Evolutionary conservation across 176 grass and related monocot genomes (phyloP), one percentile per base, ranked within the genome.

Genomic region (Zoysia pacifica): DNA sequence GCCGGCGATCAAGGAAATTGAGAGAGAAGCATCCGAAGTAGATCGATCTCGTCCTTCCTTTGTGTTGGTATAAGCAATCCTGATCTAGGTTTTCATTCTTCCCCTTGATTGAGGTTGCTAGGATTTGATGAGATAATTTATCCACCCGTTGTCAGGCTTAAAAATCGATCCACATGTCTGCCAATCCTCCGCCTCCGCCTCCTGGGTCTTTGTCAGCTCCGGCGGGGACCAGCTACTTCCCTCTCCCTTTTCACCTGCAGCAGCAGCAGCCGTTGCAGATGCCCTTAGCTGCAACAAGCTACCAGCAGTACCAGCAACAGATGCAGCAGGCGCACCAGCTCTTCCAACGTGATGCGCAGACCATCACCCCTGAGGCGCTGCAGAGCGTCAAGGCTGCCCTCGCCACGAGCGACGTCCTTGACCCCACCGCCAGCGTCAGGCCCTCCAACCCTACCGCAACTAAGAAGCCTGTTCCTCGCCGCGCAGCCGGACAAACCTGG

Each of bases 331-430:
- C 94, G 58, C 94, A 97, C 3, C 94, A 97, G 85, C 89, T 97
- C 58, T 97, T 97, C 80, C 94, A 94, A 62, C 82, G 89, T 54
- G 94, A 97, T 72, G 91, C 94, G 46, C 94, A 94, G 75, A 97
- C 91, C 37, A 94, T 97, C 67, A 97, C 89, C 79, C 91, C 94
- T 3, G 91, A 97, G 90, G 94, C 94, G 55, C 69, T 97, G 82
- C 89, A 97, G 76, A 91, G 89, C 84, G 89, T 97, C 78, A 97
- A 97, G 86, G 94, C 94, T 63, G 89, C 94, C 43, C 79, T 94
- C 40, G 91, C 94, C 44, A 97, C 78, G 28, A 93, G 94, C 69
- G 94, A 94, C 52, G 94, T 90, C 74, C 80, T 83, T 67, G 79
- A 87, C 66, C 56, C 89, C 78, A 51, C 82, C 70, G 60, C 83